Evolutionary conservation across 1,284 basidiomycete genomes (phyloP).

Genomic region (Puccinia hordei): DNA sequence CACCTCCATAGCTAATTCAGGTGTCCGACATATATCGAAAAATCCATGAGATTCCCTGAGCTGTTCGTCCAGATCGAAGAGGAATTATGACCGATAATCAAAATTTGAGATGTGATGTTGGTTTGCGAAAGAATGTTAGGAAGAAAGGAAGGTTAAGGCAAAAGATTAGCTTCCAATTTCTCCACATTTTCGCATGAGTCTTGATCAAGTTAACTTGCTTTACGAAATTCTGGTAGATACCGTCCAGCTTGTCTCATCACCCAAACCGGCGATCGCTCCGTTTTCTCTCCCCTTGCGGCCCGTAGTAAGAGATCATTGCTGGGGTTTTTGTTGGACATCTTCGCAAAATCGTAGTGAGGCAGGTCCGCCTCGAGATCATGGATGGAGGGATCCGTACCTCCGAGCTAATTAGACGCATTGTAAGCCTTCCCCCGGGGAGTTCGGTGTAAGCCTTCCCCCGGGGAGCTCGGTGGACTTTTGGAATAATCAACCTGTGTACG

Average conservation of each 20-base stretch:
- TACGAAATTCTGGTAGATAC: constrained; percentile 74
- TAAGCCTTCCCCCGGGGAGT: too few relatives aligned
- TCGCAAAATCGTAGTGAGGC: too few relatives aligned
- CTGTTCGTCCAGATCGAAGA: constrained; percentile 59
- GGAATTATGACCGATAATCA: not conserved
- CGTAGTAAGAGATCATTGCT: constrained; percentile 87
- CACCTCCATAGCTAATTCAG: constrained; percentile 77
- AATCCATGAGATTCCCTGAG: constrained; percentile 82
- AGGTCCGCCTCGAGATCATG: too few relatives aligned
- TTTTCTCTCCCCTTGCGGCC: constrained; percentile 83
- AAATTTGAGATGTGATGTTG: not conserved
- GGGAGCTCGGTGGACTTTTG: too few relatives aligned
- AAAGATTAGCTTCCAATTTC: not conserved
- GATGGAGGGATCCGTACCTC: too few relatives aligned
- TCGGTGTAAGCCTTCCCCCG: too few relatives aligned
- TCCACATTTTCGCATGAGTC: not conserved
- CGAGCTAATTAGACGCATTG: too few relatives aligned
- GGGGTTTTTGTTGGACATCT: not conserved
- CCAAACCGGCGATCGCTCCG: constrained; percentile 93
- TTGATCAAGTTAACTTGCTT: constrained; percentile 59
- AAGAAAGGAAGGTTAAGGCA: not conserved
- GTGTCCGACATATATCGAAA: constrained; percentile 88
- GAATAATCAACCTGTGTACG: too few relatives aligned
- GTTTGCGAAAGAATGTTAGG: not conserved
- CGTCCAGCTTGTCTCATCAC: constrained; percentile 98